Percentiles rank a stretch among this genome's conserved stretches.
These are phyloP conservation scores for Pseudozyma sp. DNA, from an alignment of 1,284 basidiomycete genomes.

Conservation along the genomic window DNA sequence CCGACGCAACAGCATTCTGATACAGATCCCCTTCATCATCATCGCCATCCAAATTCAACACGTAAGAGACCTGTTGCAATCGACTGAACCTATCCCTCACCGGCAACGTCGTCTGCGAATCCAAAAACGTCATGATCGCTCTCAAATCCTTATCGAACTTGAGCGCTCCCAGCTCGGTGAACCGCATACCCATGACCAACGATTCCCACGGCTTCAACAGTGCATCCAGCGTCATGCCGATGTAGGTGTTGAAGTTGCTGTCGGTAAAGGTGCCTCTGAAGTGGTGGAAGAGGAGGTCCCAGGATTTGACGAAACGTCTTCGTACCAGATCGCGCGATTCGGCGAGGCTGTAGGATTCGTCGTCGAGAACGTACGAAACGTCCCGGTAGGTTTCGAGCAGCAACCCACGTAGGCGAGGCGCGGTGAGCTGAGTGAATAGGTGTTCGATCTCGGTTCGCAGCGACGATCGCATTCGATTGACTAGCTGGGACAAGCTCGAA, in stretches of 20 bases:
- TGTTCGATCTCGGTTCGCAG: slow-evolving; percentile 85
- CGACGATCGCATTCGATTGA: slow-evolving; percentile 34
- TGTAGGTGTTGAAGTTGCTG: slow-evolving; percentile 85
- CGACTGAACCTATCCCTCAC: slow-evolving; percentile 87
- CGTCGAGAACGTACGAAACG: slow-evolving; percentile 83
- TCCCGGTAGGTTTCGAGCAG: slow-evolving; percentile 90
- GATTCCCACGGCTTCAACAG: slow-evolving; percentile 94
- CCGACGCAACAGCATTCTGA: slow-evolving; percentile 48
- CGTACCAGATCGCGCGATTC: slow-evolving; percentile 86
- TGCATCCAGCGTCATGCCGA: slow-evolving; percentile 84
- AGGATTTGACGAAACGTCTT: slow-evolving; percentile 85
- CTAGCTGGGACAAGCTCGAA: slow-evolving; percentile 16
- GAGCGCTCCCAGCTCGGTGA: slow-evolving; percentile 96
- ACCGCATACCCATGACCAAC: slow-evolving; percentile 81
- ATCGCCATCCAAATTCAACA: slow-evolving; percentile 88
- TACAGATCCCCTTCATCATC: slow-evolving; percentile 77
- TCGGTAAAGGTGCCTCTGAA: slow-evolving; percentile 84
- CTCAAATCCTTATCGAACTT: slow-evolving; percentile 94
- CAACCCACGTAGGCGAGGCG: slow-evolving; percentile 84
- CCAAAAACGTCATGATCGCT: slow-evolving; percentile 82
- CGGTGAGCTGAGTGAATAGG: slow-evolving; percentile 89
- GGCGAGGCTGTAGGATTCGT: slow-evolving; percentile 83
- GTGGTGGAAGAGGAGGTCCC: slow-evolving; percentile 79
- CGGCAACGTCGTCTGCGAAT: slow-evolving; percentile 85
- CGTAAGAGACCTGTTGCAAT: slow-evolving; percentile 90